Evolutionary conservation across 345 rosid genomes (phyloP), one percentile per base, ranked within the genome.

Genomic region (Kernera saxatilis): DNA sequence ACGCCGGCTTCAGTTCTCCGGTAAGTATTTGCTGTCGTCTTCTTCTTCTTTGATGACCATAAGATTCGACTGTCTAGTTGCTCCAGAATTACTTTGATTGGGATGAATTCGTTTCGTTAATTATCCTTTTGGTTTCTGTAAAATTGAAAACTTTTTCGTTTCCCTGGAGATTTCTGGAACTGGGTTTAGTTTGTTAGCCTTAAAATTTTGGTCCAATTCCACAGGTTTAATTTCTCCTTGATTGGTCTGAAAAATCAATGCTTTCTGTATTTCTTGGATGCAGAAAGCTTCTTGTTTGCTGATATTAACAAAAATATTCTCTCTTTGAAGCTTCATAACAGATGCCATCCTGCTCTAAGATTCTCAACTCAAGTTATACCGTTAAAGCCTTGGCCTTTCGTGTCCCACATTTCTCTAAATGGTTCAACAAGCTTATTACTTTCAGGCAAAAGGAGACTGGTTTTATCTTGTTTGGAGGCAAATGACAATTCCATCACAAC

Each of bases 401-500:
- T 3, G 21, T 3, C 15, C 1, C 9, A 62, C 35, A 19, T 53
- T 0, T 71, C 51, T 54, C 25, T 13, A 22, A 22, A 44, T 19
- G 26, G 21, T 37, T 71, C 68, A 22, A 69, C 11, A 29, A 66
- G 72, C 4, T 11, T 13, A 25, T 45, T 27, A 67, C 30, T 30
- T 11, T 8, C 62, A 54, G 77, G 54, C 70, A 68, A 51, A 71
- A 74, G 74, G 69, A 77, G 69, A 70, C 48, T 52, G 65, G 79
- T 64, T 14, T 6, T 57, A 12, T 72, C 77, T 70, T 78, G 78
- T 74, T 73, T 80, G 26, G 80, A 75, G 32, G 80, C 76, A 6
- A 84, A 85, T 44, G 83, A 83, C 10, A 75, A 82, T 27, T 14
- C 78, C 8, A 43, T 43, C 50, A 17, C 60, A 36, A 55, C 71